A percentile compares a stretch with the other conserved stretches of the same genome.
phyloP scores from a whole-genome alignment of 106 monocot species.

The Dioscorea zingiberensis region DNA sequence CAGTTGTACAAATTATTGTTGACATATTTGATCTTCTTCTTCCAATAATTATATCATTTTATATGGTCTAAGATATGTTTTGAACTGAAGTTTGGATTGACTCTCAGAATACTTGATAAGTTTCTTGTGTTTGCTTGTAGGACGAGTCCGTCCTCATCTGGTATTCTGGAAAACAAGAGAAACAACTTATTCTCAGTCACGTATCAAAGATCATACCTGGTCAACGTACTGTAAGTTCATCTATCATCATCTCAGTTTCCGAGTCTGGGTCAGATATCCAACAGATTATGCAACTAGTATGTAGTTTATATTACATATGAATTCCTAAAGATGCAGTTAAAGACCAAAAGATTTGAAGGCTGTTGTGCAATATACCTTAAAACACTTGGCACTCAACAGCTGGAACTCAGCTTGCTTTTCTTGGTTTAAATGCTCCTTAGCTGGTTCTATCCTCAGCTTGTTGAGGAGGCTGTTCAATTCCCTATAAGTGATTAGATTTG shows the following conservation, averaged over 20 bases:
- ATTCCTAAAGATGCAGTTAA: too few species aligned
- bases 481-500: too few species aligned
- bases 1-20: neutral
- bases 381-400: too few species aligned
- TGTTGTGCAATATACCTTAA: too few species aligned
- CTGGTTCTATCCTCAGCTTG: too few species aligned
- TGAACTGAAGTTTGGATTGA: neutral
- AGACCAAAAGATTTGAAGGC: too few species aligned
- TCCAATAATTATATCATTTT: neutral
- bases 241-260: neutral
- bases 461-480: too few species aligned
- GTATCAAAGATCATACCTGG: slow-evolving; percentile 69
- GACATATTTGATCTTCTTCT: neutral
- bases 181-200: slow-evolving; percentile 39
- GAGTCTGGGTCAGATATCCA: too few species aligned
- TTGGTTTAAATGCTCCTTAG: too few species aligned
- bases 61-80: neutral
- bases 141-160: slow-evolving; percentile 57
- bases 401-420: too few species aligned
- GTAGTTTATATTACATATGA: too few species aligned
- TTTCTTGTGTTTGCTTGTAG: slow-evolving; percentile 21
- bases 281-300: too few species aligned
- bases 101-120: neutral
- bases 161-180: slow-evolving; percentile 60
- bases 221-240: slow-evolving; percentile 58